Percentiles rank a stretch among this genome's conserved stretches.
These are phyloP conservation scores for Psilocybe cubensis DNA, from an alignment of 768 basidiomycete genomes.

Conservation along the genomic window DNA sequence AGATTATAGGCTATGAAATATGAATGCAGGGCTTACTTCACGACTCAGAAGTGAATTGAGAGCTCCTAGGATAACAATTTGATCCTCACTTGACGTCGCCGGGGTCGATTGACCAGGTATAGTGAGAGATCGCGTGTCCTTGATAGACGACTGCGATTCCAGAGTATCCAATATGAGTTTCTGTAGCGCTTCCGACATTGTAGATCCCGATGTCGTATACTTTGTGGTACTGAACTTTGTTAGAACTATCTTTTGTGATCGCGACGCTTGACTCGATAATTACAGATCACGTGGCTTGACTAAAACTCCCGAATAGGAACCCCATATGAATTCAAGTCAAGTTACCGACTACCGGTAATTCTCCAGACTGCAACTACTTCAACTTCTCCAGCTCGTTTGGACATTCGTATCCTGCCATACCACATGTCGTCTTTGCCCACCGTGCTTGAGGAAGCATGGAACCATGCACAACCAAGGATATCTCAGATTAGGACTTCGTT, in stretches of 20 bases:
- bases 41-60: slow-evolving; percentile 89
- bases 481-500: slow-evolving; percentile 48
- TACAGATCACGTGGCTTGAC: slow-evolving; percentile 8
- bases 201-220: slow-evolving; percentile 5
- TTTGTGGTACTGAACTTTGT: not conserved
- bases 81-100: slow-evolving; percentile 73
- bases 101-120: slow-evolving; percentile 64
- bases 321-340: slow-evolving; percentile 5
- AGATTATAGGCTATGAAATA: slow-evolving; percentile 1
- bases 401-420: no score
- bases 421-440: slow-evolving; percentile 16
- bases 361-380: slow-evolving; percentile 6
- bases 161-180: slow-evolving; percentile 79
- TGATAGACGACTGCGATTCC: slow-evolving; percentile 53
- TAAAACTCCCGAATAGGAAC: slow-evolving; percentile 11
- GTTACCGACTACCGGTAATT: slow-evolving; percentile 7
- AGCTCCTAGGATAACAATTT: slow-evolving; percentile 85
- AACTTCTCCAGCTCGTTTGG: no score
- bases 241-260: slow-evolving; percentile 19
- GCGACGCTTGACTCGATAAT: slow-evolving; percentile 12
- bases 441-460: slow-evolving; percentile 69
- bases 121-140: slow-evolving; percentile 69
- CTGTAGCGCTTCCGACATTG: slow-evolving; percentile 81
- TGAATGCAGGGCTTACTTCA: slow-evolving; percentile 56
- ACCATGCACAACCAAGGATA: slow-evolving; percentile 58